Conservation (phyloP, 1,284 basidiomycete genomes). For the Filobasidium uniguttulatum region DNA sequence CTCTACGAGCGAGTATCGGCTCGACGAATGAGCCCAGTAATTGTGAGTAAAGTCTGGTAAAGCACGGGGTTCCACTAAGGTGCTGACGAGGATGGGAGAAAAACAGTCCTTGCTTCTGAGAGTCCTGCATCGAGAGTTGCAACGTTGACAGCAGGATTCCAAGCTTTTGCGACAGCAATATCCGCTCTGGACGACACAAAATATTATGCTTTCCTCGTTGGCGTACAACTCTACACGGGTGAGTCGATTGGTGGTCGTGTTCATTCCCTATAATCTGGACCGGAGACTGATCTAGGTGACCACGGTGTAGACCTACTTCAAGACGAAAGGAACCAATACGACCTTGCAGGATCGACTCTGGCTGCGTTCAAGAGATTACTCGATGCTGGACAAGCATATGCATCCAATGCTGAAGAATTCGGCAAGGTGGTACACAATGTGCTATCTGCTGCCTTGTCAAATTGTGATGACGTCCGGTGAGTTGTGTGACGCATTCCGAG, state of each 20-base stretch:
- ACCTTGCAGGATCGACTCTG: constrained; percentile 63
- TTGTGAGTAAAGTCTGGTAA: constrained; percentile 46
- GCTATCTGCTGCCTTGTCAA: constrained; percentile 66
- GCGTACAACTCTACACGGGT: constrained; percentile 69
- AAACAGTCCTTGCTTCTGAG: not conserved
- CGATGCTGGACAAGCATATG: constrained; percentile 38
- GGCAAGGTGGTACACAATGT: constrained; percentile 63
- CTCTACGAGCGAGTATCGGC: constrained; percentile 57
- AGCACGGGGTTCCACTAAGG: not conserved
- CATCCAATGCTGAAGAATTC: constrained; percentile 19
- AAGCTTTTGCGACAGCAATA: not conserved
- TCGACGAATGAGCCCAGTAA: constrained; percentile 45
- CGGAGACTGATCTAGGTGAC: not conserved
- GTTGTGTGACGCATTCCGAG: too few species aligned
- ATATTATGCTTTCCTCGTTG: constrained; percentile 59
- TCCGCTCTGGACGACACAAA: not conserved
- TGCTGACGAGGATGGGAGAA: not conserved
- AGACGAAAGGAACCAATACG: constrained; percentile 64
- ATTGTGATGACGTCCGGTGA: constrained; percentile 83
- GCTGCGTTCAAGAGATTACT: constrained; percentile 63
- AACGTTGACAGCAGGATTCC: not conserved
- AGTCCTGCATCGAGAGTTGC: not conserved
- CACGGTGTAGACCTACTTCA: constrained; percentile 53
- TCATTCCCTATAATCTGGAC: not conserved
- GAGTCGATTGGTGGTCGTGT: constrained; percentile 17